A percentile compares a stretch with the other conserved stretches of the same genome.
Evolutionary conservation across 306 rosid species (phyloP).

Genomic region (Abrus pulchellus): DNA sequence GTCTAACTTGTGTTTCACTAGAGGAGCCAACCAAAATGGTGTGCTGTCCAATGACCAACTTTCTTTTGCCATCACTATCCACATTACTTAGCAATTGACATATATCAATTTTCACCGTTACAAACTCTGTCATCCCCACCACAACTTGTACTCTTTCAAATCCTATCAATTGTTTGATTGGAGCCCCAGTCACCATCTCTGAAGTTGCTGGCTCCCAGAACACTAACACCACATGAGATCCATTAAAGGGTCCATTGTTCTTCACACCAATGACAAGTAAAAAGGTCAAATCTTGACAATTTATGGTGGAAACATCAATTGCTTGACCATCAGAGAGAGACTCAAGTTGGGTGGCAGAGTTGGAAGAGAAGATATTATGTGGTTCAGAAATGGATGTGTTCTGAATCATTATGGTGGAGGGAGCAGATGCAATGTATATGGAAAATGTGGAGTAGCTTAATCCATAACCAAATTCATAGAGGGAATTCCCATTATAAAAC

Average conservation of each 20-base stretch:
- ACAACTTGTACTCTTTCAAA: constrained; percentile 59
- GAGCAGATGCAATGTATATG: constrained; percentile 55
- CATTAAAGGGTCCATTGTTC: constrained; percentile 67
- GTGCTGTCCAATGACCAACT: constrained; percentile 61
- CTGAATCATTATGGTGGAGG: constrained; percentile 57
- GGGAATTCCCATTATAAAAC: constrained; percentile 64
- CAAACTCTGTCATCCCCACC: constrained; percentile 50
- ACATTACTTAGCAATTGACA: constrained; percentile 61
- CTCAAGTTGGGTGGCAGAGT: constrained; percentile 30
- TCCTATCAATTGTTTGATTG: constrained; percentile 62
- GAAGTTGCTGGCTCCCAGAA: constrained; percentile 59
- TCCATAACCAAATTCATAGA: constrained; percentile 77
- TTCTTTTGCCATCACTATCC: constrained; percentile 69
- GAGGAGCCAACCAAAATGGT: constrained; percentile 62
- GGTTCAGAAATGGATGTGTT: constrained; percentile 37
- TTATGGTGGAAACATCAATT: constrained; percentile 57
- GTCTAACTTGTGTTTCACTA: constrained; percentile 64
- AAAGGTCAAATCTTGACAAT: constrained; percentile 53
- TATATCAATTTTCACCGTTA: constrained; percentile 55
- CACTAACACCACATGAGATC: constrained; percentile 63
- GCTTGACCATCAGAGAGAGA: constrained; percentile 34
- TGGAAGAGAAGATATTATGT: constrained; percentile 29
- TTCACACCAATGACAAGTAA: constrained; percentile 55
- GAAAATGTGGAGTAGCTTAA: constrained; percentile 72
- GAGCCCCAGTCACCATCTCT: constrained; percentile 51